These are phyloP conservation scores for Cryptosporidium sp. DNA, from an alignment of 169 alveolate genomes.

Conservation along the genomic window DNA sequence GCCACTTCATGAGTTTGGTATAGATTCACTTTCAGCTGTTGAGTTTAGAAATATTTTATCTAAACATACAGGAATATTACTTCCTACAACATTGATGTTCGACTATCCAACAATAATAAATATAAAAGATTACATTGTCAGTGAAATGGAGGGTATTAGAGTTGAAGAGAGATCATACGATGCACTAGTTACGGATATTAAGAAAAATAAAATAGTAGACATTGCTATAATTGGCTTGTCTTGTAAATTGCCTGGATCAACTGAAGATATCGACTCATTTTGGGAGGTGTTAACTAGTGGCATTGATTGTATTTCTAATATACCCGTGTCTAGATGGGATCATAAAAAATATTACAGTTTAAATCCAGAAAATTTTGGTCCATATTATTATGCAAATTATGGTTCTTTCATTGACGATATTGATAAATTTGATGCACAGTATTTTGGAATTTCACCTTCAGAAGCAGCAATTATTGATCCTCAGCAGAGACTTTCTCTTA, in stretches of 20 bases:
- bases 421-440: conserved; percentile 41
- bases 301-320: conserved; percentile 38
- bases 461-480: conserved; percentile 64
- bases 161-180: not conserved
- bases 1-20: conserved; percentile 76
- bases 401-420: conserved; percentile 52
- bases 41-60: conserved; percentile 78
- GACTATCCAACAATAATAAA: conserved; percentile 77
- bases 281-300: conserved; percentile 61
- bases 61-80: conserved; percentile 72
- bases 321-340: conserved; percentile 56
- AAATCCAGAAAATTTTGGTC: conserved; percentile 37
- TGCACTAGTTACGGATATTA: not conserved
- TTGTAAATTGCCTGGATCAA: conserved; percentile 78
- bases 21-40: conserved; percentile 81
- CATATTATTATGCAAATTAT: conserved; percentile 62
- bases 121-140: not conserved
- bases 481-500: conserved; percentile 60
- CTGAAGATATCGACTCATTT: conserved; percentile 58
- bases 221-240: conserved; percentile 78
- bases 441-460: conserved; percentile 67
- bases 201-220: conserved; percentile 1
- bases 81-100: conserved; percentile 79
- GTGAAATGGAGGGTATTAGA: not conserved
- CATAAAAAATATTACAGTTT: conserved; percentile 16